phyloP scores from a whole-genome alignment of 148 eudicot species.

The Diospyros lotus region DNA sequence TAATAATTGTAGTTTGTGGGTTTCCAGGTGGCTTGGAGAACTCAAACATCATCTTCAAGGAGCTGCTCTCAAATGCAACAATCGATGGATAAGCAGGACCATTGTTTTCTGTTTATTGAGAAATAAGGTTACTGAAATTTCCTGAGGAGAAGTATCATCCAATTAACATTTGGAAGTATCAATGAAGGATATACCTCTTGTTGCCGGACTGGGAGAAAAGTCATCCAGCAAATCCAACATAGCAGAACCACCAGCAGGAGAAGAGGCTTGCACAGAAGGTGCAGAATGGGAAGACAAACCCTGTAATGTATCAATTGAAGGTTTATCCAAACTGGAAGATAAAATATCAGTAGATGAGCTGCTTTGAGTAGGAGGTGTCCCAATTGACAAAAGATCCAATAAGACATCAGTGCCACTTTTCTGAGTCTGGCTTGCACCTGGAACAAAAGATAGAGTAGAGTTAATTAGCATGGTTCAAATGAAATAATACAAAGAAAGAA shows the following conservation, averaged over 20 bases:
- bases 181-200: constrained; percentile 25
- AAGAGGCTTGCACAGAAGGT: constrained; percentile 37
- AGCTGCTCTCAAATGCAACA: constrained; percentile 83
- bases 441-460: constrained; percentile 19
- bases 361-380: constrained; percentile 58
- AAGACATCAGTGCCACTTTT: constrained; percentile 74
- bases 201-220: constrained; percentile 44
- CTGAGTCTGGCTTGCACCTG: constrained; percentile 64
- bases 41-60: constrained; percentile 64
- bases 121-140: constrained; percentile 19
- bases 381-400: constrained; percentile 88
- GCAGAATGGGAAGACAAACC: constrained; percentile 49
- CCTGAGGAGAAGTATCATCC: not conserved
- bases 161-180: not conserved
- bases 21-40: constrained; percentile 71
- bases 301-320: constrained; percentile 38
- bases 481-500: not conserved
- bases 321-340: constrained; percentile 46
- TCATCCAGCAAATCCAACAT: constrained; percentile 81
- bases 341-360: constrained; percentile 52
- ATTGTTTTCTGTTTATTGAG: constrained; percentile 48
- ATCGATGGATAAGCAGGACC: constrained; percentile 65
- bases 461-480: not conserved
- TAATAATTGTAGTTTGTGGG: constrained; percentile 60
- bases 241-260: constrained; percentile 42